Evolutionary conservation across 73 alveolate species (phyloP).

Genomic region (Breviolum minutum): DNA sequence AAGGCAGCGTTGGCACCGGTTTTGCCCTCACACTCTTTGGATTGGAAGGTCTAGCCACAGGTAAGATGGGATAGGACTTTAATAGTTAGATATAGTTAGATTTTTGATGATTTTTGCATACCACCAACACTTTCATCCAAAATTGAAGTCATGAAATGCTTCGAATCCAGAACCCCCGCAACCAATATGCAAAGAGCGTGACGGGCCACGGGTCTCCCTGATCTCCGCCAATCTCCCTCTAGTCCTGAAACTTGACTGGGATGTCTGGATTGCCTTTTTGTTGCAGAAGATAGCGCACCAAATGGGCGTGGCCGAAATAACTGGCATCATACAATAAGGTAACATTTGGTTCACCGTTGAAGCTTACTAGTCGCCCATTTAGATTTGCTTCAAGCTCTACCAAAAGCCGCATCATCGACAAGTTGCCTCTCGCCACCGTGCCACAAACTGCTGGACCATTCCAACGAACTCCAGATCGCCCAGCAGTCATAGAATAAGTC

Average conservation of each 20-base stretch:
- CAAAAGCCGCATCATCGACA: constrained; percentile 91
- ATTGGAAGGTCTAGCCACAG: no score
- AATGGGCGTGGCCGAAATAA: constrained; percentile 79
- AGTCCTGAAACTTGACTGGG: constrained; percentile 80
- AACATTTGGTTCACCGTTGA: constrained; percentile 85
- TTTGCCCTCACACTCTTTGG: no score
- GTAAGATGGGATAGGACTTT: no score
- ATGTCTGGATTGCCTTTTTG: constrained; percentile 83
- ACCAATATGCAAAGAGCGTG: neutral
- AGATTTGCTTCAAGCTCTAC: constrained; percentile 80
- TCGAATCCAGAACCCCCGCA: neutral
- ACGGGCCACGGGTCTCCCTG: neutral
- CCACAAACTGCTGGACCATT: constrained; percentile 90
- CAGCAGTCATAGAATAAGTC: constrained; percentile 52
- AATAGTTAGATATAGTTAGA: no score
- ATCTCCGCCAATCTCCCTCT: no score
- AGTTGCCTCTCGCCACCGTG: constrained; percentile 77
- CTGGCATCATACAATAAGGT: constrained; percentile 69
- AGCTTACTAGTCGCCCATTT: constrained; percentile 61
- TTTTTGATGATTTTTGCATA: no score
- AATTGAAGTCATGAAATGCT: no score
- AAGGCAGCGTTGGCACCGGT: no score
- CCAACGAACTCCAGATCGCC: constrained; percentile 63
- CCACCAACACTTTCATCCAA: no score
- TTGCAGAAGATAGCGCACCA: constrained; percentile 61